phyloP scores from a whole-genome alignment of 2,329 filamentous ascomycete genomes.

The Capronia americana region DNA sequence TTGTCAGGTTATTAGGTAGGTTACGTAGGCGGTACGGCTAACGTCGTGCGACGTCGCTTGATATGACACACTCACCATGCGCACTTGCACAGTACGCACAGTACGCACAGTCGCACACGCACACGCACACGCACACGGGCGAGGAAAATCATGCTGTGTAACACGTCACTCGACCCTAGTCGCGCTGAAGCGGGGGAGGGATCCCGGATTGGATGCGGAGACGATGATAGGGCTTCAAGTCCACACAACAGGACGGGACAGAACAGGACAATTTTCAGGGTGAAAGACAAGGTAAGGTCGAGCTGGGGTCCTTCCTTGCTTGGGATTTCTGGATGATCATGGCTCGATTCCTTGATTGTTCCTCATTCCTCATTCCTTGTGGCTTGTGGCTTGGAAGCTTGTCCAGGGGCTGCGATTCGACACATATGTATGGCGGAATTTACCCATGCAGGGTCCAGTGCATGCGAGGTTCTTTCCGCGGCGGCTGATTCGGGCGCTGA shows the following conservation, averaged over 20 bases:
- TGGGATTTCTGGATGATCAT: not conserved
- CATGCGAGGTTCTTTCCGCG: conserved; percentile 17
- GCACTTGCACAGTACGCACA: too few species aligned
- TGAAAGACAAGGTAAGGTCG: not conserved
- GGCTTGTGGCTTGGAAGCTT: not conserved
- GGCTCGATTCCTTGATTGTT: not conserved
- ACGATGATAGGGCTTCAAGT: not conserved
- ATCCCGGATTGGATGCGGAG: not conserved
- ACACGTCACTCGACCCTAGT: not conserved
- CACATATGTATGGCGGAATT: not conserved
- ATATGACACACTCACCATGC: not conserved
- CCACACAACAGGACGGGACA: not conserved
- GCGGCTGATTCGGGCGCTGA: not conserved
- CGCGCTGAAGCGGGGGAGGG: not conserved
- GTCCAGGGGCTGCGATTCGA: not conserved
- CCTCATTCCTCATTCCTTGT: not conserved
- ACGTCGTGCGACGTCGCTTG: too few species aligned
- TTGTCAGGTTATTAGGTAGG: too few species aligned
- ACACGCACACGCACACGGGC: not conserved
- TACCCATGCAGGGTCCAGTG: conserved; percentile 3
- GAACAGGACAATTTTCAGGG: not conserved
- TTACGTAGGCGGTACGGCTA: too few species aligned
- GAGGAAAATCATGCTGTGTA: not conserved
- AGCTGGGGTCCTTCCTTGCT: too few species aligned
- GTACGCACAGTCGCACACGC: too few species aligned